Evolutionary conservation across 179 eudicot genomes (phyloP).

Genomic region (Corrigiola litoralis): DNA sequence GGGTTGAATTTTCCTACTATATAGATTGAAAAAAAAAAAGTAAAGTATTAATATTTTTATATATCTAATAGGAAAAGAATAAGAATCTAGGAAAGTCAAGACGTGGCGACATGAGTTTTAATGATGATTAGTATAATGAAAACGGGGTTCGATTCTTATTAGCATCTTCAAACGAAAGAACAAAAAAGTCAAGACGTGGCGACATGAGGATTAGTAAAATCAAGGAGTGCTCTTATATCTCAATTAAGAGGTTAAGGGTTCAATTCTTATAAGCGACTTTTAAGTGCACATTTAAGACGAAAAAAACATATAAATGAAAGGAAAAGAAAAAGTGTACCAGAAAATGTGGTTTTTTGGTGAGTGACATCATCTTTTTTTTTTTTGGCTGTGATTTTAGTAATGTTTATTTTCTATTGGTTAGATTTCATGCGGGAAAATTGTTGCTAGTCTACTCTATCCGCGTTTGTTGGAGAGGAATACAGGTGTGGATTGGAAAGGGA

Average conservation of each 20-base stretch:
- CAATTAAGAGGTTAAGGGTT: too few species aligned
- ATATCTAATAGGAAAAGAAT: neutral
- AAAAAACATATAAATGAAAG: neutral
- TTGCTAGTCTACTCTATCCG: neutral
- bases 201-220: constrained; percentile 1
- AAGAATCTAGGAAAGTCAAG: neutral
- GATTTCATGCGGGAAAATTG: neutral
- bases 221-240: too few species aligned
- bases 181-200: constrained; percentile 1
- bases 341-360: constrained; percentile 2
- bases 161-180: neutral
- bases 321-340: neutral
- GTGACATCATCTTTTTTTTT: neutral
- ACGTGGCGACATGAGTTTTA: neutral
- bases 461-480: constrained; percentile 1
- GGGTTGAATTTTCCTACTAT: constrained; percentile 7
- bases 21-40: neutral
- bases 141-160: too few species aligned
- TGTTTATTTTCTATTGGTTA: neutral
- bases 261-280: too few species aligned
- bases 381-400: neutral
- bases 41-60: neutral
- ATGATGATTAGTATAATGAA: too few species aligned
- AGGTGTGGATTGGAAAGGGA: too few species aligned
- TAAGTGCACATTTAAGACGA: neutral